Conservation (phyloP, 2,329 filamentous ascomycete genomes). For the Metarhizium guizhouense region DNA sequence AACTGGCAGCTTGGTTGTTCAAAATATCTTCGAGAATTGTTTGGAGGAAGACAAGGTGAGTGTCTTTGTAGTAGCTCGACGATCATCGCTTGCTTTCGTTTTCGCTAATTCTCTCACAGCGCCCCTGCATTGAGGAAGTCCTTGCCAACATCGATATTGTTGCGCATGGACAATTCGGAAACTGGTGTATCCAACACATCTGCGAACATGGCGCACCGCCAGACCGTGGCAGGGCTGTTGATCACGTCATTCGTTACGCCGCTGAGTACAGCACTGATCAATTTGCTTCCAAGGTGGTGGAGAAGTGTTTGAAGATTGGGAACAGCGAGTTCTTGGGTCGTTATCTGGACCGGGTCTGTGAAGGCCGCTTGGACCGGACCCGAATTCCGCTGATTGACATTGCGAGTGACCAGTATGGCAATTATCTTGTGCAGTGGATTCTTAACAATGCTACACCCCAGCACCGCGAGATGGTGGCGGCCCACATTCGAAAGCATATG, state of each 20-base stretch:
- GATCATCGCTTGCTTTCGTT: not conserved
- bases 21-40: constrained; percentile 99
- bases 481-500: constrained; percentile 98
- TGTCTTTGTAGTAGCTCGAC: not conserved
- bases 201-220: constrained; percentile 90
- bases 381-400: constrained; percentile 97
- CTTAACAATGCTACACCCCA: constrained; percentile 78
- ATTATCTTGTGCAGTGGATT: constrained; percentile 97
- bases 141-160: constrained; percentile 92
- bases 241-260: constrained; percentile 88
- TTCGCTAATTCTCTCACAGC: constrained; percentile 39
- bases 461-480: constrained; percentile 86
- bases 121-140: constrained; percentile 94
- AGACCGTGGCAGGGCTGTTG: constrained; percentile 86
- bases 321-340: constrained; percentile 82
- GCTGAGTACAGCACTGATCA: constrained; percentile 98
- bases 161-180: constrained; percentile 94
- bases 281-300: constrained; percentile 97
- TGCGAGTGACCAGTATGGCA: constrained; percentile 96
- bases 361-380: constrained; percentile 80
- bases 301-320: constrained; percentile 97
- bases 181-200: constrained; percentile 99
- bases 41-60: constrained; percentile 93
- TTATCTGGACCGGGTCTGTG: constrained; percentile 89
- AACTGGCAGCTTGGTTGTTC: constrained; percentile 94